These are phyloP conservation scores for Sanghuangporus baumii DNA, from an alignment of 1,284 basidiomycete species.

Conservation along the genomic window DNA sequence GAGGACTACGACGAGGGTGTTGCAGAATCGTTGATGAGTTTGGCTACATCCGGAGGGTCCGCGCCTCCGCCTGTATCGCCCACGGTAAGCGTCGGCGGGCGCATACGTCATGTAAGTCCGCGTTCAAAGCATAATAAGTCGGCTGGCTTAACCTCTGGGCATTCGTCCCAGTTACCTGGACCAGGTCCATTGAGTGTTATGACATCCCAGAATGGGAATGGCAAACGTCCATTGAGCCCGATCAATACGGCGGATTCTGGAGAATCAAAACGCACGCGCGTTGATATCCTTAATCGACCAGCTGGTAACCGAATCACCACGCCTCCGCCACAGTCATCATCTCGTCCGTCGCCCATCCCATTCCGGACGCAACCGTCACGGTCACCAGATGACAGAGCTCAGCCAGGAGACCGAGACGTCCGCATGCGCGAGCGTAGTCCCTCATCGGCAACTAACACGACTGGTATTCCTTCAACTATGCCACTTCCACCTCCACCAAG, in stretches of 20 bases:
- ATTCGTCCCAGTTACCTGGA: conserved; percentile 37
- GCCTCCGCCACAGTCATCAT: conserved; percentile 42
- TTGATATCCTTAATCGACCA: conserved; percentile 43
- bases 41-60: conserved; percentile 36
- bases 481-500: conserved; percentile 67
- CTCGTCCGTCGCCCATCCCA: conserved; percentile 66
- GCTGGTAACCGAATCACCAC: conserved; percentile 20
- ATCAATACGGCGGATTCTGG: conserved; percentile 18
- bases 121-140: conserved; percentile 52
- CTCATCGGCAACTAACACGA: conserved; percentile 47
- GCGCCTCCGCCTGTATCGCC: conserved; percentile 36
- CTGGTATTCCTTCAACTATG: conserved; percentile 54
- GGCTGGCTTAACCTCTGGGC: conserved; percentile 42
- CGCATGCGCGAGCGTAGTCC: conserved; percentile 26
- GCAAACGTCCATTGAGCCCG: conserved; percentile 63
- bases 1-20: conserved; percentile 81
- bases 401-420: conserved; percentile 7
- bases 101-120: conserved; percentile 29
- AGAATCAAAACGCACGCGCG: conserved; percentile 56
- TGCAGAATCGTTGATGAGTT: conserved; percentile 63
- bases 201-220: conserved; percentile 16
- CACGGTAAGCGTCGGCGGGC: conserved; percentile 29
- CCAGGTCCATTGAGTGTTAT: conserved; percentile 26
- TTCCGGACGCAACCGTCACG: conserved; percentile 66
- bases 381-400: conserved; percentile 56